These are phyloP conservation scores for Xylariales sp. DNA, from an alignment of 2,329 filamentous ascomycete genomes.

Conservation along the genomic window DNA sequence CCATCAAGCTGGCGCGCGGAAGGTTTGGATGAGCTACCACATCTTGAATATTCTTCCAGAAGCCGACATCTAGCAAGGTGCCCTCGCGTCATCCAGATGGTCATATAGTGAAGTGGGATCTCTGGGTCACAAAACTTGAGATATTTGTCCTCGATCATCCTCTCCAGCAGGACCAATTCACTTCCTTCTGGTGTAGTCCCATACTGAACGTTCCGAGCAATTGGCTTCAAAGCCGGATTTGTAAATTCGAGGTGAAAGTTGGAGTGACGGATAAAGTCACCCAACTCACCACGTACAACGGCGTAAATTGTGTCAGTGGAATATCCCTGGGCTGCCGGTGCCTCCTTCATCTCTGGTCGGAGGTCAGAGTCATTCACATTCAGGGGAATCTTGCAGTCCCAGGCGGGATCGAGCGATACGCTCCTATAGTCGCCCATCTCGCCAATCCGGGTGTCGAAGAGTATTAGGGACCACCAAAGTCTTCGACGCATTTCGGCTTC, in stretches of 20 bases:
- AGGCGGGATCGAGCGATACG: slow-evolving; percentile 26
- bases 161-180: slow-evolving; percentile 31
- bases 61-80: slow-evolving; percentile 45
- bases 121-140: slow-evolving; percentile 34
- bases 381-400: slow-evolving; percentile 38
- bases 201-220: slow-evolving; percentile 15
- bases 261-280: slow-evolving; percentile 31
- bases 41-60: slow-evolving; percentile 40
- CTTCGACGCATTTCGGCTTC: slow-evolving; percentile 57
- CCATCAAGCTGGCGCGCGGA: slow-evolving; percentile 20
- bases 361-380: slow-evolving; percentile 45
- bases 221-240: slow-evolving; percentile 24
- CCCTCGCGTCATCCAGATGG: slow-evolving; percentile 32
- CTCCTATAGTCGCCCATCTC: slow-evolving; percentile 41
- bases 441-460: slow-evolving; percentile 52
- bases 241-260: slow-evolving; percentile 30
- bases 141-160: slow-evolving; percentile 40
- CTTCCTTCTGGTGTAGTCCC: slow-evolving; percentile 9
- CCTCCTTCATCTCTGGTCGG: slow-evolving; percentile 32
- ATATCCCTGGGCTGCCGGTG: slow-evolving; percentile 21
- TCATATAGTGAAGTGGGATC: slow-evolving; percentile 36
- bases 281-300: slow-evolving; percentile 35
- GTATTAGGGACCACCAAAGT: slow-evolving; percentile 57
- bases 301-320: slow-evolving; percentile 38
- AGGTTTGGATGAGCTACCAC: slow-evolving; percentile 13